Evolutionary conservation across 768 basidiomycete genomes (phyloP).

Genomic region (Suillus weaverae): DNA sequence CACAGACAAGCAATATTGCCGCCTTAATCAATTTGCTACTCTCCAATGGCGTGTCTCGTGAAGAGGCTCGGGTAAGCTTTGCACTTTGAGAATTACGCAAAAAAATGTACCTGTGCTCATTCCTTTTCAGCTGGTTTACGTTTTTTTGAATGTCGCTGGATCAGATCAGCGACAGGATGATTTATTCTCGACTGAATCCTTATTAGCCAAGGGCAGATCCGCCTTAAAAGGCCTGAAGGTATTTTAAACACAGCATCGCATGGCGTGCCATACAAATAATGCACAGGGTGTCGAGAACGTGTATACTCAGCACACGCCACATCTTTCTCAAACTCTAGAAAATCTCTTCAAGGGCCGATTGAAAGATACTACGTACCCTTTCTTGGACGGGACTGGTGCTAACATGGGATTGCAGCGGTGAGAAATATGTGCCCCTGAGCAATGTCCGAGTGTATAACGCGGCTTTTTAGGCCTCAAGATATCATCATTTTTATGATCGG

Average conservation of each 20-base stretch:
- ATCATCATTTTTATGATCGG: constrained; percentile 97
- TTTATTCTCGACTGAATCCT: constrained; percentile 91
- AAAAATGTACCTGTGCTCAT: neutral
- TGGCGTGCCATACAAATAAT: constrained; percentile 12
- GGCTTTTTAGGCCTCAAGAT: constrained; percentile 75
- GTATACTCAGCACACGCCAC: constrained; percentile 95
- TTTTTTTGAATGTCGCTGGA: constrained; percentile 89
- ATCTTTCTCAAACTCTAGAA: constrained; percentile 90
- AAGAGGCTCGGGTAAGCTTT: constrained; percentile 65
- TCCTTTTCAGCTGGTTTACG: constrained; percentile 77
- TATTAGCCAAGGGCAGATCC: constrained; percentile 91
- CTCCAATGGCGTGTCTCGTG: constrained; percentile 71
- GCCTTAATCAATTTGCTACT: constrained; percentile 73
- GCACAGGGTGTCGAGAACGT: constrained; percentile 95
- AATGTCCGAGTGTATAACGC: neutral
- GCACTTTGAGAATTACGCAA: constrained; percentile 6
- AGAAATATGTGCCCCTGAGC: constrained; percentile 13
- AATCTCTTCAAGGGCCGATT: constrained; percentile 83
- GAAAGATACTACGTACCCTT: constrained; percentile 88
- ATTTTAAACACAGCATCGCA: constrained; percentile 10
- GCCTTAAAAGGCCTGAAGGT: constrained; percentile 96
- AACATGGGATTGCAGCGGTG: constrained; percentile 75
- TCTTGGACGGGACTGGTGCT: constrained; percentile 69
- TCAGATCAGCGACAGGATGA: constrained; percentile 97
- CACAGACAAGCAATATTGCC: constrained; percentile 77